phyloP scores from a whole-genome alignment of 257 asterid genomes.

The Solanum chiquidenum region DNA sequence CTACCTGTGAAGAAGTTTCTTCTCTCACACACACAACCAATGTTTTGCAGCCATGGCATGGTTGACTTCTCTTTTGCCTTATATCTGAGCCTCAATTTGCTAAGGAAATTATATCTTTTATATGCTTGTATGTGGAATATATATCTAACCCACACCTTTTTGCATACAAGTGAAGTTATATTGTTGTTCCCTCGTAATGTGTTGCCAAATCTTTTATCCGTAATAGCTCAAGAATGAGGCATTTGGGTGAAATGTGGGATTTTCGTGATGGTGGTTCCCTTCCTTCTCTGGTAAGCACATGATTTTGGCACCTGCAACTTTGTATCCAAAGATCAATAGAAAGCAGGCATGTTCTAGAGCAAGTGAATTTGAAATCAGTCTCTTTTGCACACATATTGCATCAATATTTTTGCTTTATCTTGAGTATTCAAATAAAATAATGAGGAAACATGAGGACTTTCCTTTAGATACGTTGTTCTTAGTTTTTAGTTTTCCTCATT shows the following conservation, averaged over 20 bases:
- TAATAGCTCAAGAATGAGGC: conserved; percentile 2
- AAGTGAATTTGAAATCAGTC: background rate
- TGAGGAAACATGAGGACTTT: conserved; percentile 8
- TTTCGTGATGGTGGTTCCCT: conserved; percentile 6
- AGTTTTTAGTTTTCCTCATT: background rate
- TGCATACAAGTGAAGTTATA: background rate
- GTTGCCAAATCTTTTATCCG: background rate
- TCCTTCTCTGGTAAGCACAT: background rate
- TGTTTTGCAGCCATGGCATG: conserved; percentile 20
- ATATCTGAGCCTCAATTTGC: background rate
- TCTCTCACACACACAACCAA: background rate
- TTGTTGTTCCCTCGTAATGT: background rate
- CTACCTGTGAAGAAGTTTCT: background rate
- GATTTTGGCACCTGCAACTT: background rate
- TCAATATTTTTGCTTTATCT: background rate
- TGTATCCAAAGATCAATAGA: background rate
- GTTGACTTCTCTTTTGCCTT: background rate
- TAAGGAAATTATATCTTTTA: background rate
- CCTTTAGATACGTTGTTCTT: background rate
- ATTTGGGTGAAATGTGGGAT: background rate
- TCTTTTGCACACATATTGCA: background rate
- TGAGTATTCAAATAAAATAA: background rate
- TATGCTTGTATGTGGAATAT: background rate
- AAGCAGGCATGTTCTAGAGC: too few relatives aligned
- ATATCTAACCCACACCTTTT: background rate